Evolutionary conservation across 306 rosid genomes (phyloP).

Genomic region (Quercus robur): DNA sequence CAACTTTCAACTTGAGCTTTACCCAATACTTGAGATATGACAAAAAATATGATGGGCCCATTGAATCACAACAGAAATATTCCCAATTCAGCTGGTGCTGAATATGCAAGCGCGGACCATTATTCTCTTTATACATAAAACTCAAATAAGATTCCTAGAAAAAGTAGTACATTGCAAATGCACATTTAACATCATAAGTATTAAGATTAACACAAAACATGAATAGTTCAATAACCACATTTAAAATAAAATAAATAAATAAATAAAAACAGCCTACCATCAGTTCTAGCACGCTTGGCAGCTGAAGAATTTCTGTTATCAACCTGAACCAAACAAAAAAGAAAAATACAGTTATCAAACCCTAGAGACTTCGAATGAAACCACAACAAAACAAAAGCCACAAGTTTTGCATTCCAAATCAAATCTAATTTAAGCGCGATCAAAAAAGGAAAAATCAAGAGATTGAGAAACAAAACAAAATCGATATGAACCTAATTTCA

Average conservation of each 20-base stretch:
- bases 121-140: background rate
- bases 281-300: conserved; percentile 96
- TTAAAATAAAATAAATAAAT: no score
- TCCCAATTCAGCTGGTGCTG: background rate
- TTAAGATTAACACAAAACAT: background rate
- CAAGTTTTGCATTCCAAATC: background rate
- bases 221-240: background rate
- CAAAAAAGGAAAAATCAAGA: background rate
- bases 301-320: conserved; percentile 97
- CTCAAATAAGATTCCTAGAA: background rate
- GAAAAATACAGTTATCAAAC: background rate
- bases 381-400: background rate
- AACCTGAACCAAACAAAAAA: conserved; percentile 42
- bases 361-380: background rate
- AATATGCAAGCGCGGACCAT: background rate
- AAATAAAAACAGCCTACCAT: conserved; percentile 55
- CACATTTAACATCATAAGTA: background rate
- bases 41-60: background rate
- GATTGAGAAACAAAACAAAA: background rate
- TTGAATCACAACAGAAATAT: background rate
- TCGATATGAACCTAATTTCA: background rate
- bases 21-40: background rate
- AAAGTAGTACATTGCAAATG: background rate
- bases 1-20: background rate
- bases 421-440: background rate